These are phyloP conservation scores for Alternaria tenuissima DNA, from an alignment of 2,329 filamentous ascomycete species.

Conservation along the genomic window DNA sequence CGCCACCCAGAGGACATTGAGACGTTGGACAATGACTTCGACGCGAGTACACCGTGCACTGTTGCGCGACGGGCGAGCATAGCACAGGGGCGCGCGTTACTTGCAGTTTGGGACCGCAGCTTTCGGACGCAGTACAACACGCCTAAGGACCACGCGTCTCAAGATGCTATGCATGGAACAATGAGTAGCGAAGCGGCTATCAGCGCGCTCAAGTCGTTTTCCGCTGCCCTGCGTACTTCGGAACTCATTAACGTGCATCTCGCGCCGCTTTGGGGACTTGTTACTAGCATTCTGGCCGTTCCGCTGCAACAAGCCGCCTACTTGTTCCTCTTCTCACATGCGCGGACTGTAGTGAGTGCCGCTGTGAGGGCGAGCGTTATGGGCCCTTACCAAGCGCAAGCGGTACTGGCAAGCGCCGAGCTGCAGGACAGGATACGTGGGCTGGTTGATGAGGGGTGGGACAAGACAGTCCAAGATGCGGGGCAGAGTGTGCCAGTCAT, in stretches of 20 bases:
- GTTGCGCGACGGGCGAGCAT: conserved; percentile 78
- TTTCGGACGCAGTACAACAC: conserved; percentile 55
- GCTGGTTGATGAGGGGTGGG: conserved; percentile 68
- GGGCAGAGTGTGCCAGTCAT: conserved; percentile 79
- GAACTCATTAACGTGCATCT: conserved; percentile 65
- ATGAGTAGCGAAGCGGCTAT: conserved; percentile 20
- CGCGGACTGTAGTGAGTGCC: conserved; percentile 77
- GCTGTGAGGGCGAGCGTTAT: conserved; percentile 80
- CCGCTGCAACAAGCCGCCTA: conserved; percentile 71
- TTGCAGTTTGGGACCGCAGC: conserved; percentile 79
- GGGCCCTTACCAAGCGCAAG: conserved; percentile 82
- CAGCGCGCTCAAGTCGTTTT: conserved; percentile 40
- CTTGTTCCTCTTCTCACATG: conserved; percentile 78
- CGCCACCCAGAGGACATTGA: conserved; percentile 61
- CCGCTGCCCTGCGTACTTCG: conserved; percentile 39
- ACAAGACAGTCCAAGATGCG: conserved; percentile 68
- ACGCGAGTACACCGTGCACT: conserved; percentile 79
- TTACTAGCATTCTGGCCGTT: conserved; percentile 70
- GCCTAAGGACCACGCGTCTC: neutral
- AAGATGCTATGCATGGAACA: neutral
- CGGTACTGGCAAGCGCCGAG: conserved; percentile 68
- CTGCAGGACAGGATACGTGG: conserved; percentile 66
- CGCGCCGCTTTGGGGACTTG: conserved; percentile 73
- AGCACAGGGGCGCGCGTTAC: conserved; percentile 77
- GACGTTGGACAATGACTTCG: conserved; percentile 75